These are phyloP conservation scores for Podospora pseudoanserina DNA, from an alignment of 495 filamentous ascomycete species.

Conservation along the genomic window DNA sequence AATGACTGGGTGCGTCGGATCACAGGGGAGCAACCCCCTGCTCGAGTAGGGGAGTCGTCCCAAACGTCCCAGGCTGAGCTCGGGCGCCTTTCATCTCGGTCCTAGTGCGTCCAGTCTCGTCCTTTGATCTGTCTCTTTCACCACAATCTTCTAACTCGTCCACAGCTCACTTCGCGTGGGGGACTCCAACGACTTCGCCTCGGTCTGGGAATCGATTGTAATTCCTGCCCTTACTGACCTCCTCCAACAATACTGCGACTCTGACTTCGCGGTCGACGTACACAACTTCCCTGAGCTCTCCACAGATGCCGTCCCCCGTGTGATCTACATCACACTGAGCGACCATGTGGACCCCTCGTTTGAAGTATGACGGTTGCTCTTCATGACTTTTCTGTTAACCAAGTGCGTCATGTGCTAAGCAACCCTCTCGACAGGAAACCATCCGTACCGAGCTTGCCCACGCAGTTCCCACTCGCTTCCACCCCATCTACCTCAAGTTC, in stretches of 20 bases:
- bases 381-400: no score
- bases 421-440: neutral
- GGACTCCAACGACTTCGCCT: slow-evolving; percentile 15
- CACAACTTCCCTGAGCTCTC: slow-evolving; percentile 17
- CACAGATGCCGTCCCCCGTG: slow-evolving; percentile 11
- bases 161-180: neutral
- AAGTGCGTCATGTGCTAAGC: no score
- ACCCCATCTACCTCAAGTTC: slow-evolving; percentile 8
- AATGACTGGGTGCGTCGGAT: neutral
- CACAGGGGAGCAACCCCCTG: neutral
- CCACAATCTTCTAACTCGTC: neutral
- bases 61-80: slow-evolving; percentile 4
- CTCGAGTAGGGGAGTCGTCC: neutral
- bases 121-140: neutral
- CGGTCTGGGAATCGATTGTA: slow-evolving; percentile 8
- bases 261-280: slow-evolving; percentile 18
- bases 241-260: slow-evolving; percentile 8
- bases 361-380: neutral
- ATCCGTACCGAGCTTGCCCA: neutral
- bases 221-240: slow-evolving; percentile 5
- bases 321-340: slow-evolving; percentile 10
- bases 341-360: neutral
- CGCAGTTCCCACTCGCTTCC: slow-evolving; percentile 3
- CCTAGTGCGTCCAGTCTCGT: neutral
- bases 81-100: neutral